Conservation (phyloP, 768 basidiomycete genomes). For the Mycena rosella region DNA sequence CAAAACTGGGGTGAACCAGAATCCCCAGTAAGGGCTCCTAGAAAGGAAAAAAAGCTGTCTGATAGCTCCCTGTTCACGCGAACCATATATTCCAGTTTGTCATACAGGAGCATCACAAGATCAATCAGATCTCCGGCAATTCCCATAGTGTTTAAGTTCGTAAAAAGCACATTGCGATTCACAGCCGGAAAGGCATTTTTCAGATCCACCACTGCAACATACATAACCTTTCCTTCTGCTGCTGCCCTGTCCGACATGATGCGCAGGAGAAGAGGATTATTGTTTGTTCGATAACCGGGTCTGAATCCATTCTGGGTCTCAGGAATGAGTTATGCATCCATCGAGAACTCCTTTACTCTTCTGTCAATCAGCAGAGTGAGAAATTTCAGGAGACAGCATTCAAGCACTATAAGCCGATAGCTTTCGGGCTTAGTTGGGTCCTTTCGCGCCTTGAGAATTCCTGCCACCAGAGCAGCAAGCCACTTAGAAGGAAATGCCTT, state of each 20-base stretch:
- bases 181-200: not conserved
- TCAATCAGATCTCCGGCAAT: no score
- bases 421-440: no score
- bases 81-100: not conserved
- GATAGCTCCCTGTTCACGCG: constrained; percentile 13
- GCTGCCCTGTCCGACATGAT: constrained; percentile 39
- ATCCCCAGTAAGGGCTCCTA: constrained; percentile 45
- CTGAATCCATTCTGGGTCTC: constrained; percentile 49
- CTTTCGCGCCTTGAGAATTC: no score
- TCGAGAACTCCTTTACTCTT: no score
- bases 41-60: constrained; percentile 35
- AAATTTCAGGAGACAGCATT: no score
- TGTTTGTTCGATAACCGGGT: constrained; percentile 41
- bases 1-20: constrained; percentile 43
- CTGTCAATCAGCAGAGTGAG: no score
- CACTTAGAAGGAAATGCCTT: no score
- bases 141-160: no score
- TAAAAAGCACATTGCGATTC: no score
- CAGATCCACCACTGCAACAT: not conserved
- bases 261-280: constrained; percentile 44
- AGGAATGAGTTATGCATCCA: constrained; percentile 42
- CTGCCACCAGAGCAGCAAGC: no score
- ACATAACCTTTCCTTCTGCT: constrained; percentile 22
- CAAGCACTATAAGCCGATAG: no score
- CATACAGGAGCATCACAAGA: no score